Percentiles rank a stretch among this genome's conserved stretches.
phyloP scores from a whole-genome alignment of 352 stramenopile genomes.

The Aphanomyces invadans region DNA sequence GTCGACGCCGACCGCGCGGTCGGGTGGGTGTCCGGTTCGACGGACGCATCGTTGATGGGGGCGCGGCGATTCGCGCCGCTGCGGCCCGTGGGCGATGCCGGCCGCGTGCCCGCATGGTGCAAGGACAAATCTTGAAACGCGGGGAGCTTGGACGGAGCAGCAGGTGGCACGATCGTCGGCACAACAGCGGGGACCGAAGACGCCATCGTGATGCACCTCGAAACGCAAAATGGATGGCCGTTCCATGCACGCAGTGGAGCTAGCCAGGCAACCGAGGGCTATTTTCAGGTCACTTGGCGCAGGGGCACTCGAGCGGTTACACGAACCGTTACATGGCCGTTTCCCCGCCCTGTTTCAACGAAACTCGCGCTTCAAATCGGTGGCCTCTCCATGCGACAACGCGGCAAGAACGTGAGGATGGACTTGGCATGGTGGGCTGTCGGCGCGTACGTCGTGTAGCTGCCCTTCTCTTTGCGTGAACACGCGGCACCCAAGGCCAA shows the following conservation, averaged over 20 bases:
- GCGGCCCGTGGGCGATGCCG: slow-evolving; percentile 38
- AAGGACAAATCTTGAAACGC: slow-evolving; percentile 3
- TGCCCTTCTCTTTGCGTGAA: no score
- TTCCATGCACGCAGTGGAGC: neutral
- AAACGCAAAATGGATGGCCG: slow-evolving; percentile 1
- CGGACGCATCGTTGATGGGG: slow-evolving; percentile 68
- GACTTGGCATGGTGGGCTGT: no score
- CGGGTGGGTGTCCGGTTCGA: slow-evolving; percentile 52
- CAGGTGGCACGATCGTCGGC: neutral
- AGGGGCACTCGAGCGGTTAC: neutral
- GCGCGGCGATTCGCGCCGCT: slow-evolving; percentile 54
- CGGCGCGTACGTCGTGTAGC: no score
- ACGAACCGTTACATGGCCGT: neutral
- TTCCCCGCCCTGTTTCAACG: no score
- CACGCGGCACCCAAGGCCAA: no score
- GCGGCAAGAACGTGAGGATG: no score
- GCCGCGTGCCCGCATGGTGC: neutral
- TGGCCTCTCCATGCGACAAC: no score
- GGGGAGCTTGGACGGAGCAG: neutral
- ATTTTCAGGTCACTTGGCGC: no score
- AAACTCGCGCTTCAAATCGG: no score
- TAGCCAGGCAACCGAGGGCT: neutral
- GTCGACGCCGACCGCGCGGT: slow-evolving; percentile 38
- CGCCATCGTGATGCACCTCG: neutral
- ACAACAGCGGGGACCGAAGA: neutral